Evolutionary conservation across 345 rosid species (phyloP), one percentile per base, ranked within the genome.

Genomic region (Litchi chinensis): DNA sequence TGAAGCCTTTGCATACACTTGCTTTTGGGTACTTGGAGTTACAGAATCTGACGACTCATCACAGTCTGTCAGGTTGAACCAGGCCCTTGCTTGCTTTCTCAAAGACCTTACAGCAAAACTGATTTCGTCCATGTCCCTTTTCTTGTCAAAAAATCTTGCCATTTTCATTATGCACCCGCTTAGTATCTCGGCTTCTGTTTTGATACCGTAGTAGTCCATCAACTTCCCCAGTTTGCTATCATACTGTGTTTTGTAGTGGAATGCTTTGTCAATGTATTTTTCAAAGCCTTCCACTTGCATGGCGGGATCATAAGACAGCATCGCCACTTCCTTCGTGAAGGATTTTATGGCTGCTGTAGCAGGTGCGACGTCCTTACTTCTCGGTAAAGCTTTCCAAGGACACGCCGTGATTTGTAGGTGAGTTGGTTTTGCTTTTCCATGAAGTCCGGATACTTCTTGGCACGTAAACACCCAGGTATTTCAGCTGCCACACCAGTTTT

Each of bases 381-480:
- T 37, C 88, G 88, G 76, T 82, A 88, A 28, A 88, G 91, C 81
- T 75, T 88, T 16, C 91, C 85, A 1, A 86, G 85, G 72, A 88
- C 89, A 41, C 76, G 79, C 2, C 10, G 5, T 11, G 89, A 88
- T 71, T 22, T 63, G 18, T 80, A 86, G 39, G 83, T 82, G 12
- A 77, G 52, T 57, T 82, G 82, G 78, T 82, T 81, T 4, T 68
- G 83, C 78, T 86, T 86, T 70, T 83, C 88, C 91, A 85, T 88
- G 72, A 85, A 88, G 32, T 88, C 91, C 0, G 91, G 89, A 73
- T 48, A 86, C 24, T 73, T 76, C 15, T 80, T 82, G 52, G 66
- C 85, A 15, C 68, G 68, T 59, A 82, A 80, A 40, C 79, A 7
- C 13, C 52, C 48, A 15, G 87, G 87, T 62, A 86, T 78, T 67